phyloP scores from a whole-genome alignment of 1,284 basidiomycete genomes.

The Ustilago hordei region DNA sequence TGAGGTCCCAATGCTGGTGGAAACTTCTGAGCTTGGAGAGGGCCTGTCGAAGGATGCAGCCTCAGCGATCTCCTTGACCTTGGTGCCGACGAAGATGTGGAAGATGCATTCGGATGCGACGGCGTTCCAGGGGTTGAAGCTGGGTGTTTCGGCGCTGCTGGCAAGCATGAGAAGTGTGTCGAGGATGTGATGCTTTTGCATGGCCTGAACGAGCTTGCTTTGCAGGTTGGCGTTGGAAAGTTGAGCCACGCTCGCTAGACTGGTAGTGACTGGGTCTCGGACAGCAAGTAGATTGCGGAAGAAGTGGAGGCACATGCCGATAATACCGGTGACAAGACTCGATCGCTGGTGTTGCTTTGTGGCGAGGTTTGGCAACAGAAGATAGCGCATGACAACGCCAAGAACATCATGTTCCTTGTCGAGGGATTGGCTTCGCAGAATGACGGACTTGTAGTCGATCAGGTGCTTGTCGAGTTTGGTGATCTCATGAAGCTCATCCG shows the following conservation, averaged over 20 bases:
- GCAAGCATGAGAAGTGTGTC: constrained; percentile 66
- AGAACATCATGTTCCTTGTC: constrained; percentile 57
- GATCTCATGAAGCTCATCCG: constrained; percentile 48
- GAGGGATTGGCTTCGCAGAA: constrained; percentile 56
- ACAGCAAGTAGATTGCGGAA: constrained; percentile 69
- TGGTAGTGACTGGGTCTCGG: constrained; percentile 60
- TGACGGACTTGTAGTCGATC: constrained; percentile 66
- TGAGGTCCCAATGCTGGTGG: not conserved
- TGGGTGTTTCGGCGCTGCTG: constrained; percentile 60
- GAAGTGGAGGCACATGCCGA: constrained; percentile 67
- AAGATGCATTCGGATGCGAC: constrained; percentile 66
- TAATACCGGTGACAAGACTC: constrained; percentile 62
- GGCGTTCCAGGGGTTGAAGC: constrained; percentile 63
- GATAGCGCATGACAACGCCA: constrained; percentile 56
- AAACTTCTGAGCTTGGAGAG: not conserved
- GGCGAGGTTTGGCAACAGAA: constrained; percentile 63
- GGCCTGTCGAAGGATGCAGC: constrained; percentile 1
- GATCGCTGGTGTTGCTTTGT: constrained; percentile 60
- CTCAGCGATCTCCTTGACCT: constrained; percentile 43
- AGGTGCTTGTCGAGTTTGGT: constrained; percentile 54
- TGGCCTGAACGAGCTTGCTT: constrained; percentile 57
- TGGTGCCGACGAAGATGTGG: constrained; percentile 62
- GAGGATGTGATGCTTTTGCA: constrained; percentile 60
- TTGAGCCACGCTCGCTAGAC: constrained; percentile 52
- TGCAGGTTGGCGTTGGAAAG: constrained; percentile 64